phyloP scores from a whole-genome alignment of 352 stramenopile genomes.

The Phytophthora boehmeriae region DNA sequence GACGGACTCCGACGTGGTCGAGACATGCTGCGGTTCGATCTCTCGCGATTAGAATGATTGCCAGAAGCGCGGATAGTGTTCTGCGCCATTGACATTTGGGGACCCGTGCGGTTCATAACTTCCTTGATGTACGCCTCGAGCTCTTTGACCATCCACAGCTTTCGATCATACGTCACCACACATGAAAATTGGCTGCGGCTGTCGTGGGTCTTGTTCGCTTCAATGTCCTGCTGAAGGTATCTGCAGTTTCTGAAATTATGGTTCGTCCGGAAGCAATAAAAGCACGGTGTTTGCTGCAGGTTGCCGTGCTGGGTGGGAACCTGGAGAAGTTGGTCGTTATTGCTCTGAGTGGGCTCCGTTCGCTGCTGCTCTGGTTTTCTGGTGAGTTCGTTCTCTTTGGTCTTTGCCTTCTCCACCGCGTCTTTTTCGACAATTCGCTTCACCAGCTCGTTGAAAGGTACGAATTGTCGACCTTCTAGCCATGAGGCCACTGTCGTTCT shows the following conservation, averaged over 20 bases:
- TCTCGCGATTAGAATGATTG: background rate
- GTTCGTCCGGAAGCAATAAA: constrained; percentile 22
- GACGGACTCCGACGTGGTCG: background rate
- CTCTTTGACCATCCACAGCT: constrained; percentile 19
- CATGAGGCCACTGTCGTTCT: constrained; percentile 12
- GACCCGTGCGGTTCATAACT: background rate
- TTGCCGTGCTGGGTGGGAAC: too few species aligned
- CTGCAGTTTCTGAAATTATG: constrained; percentile 19
- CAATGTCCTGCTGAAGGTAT: constrained; percentile 24
- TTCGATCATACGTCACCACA: constrained; percentile 19
- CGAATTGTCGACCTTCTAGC: constrained; percentile 21
- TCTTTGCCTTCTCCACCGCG: background rate
- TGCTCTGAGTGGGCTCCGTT: background rate
- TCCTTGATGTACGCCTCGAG: constrained; percentile 19
- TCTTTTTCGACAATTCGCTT: constrained; percentile 20
- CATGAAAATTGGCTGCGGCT: constrained; percentile 17
- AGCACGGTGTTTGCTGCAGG: constrained; percentile 16
- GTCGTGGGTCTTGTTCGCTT: constrained; percentile 9
- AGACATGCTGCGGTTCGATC: background rate
- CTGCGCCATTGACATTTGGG: background rate
- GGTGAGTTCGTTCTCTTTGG: background rate
- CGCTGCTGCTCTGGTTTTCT: constrained; percentile 3
- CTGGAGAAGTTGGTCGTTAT: too few species aligned
- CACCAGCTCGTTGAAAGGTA: constrained; percentile 27
- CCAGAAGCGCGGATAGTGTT: background rate